Base-by-base conservation (phyloP, 768 basidiomycete genomes). In the Lactarius trivialis region DNA sequence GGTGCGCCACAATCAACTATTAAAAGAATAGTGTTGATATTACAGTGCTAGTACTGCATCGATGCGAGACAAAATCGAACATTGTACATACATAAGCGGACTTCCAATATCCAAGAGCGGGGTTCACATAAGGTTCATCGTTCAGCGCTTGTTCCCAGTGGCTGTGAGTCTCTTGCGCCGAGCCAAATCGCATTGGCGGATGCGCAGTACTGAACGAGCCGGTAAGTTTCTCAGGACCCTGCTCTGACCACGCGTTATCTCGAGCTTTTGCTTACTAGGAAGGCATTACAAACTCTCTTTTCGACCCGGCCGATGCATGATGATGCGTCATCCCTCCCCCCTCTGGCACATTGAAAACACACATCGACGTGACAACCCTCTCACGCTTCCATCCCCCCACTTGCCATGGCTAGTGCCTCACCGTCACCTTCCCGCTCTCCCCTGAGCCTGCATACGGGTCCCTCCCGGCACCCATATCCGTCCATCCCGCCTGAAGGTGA, bases 401-500 rank as follows among this genome's bases (percentile, higher is more conserved):
- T 26, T 41, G 19, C 55, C 55, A 55, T 57, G 54, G 19, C 65
- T 17, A 30, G 57, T 33, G 28, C 33, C 4, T 63, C 58, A 28
- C 58, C 60, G 11, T 30, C 63, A 21, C 52, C 56, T 54, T 19
- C 65, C 17, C 17, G 60, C 14, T 64, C 56, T 50, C 66, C 39
- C 36, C 51, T 9, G 15, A 45, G 30, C 7, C 37, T 17, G 14
- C 61, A 67, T 28, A 17, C 60, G 2, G 67, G 71, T 43, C 67
- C 69, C 61, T 60, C 70, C 2, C 72, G 70, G 32, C 43, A 61
- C 11, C 60, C 64, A 11, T 70, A 71, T n/a, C 39, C 68, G 21
- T 60, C 63, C 19, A 69, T 79, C 53, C 68, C 80, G 7, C 79
- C 78, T 1, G 81, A 81, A 30, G 80, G 74, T 65, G 78, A 80